Evolutionary conservation across 2,329 filamentous ascomycete species (phyloP), one percentile per base, ranked within the genome.

Genomic region (Aspergillus proliferans): DNA sequence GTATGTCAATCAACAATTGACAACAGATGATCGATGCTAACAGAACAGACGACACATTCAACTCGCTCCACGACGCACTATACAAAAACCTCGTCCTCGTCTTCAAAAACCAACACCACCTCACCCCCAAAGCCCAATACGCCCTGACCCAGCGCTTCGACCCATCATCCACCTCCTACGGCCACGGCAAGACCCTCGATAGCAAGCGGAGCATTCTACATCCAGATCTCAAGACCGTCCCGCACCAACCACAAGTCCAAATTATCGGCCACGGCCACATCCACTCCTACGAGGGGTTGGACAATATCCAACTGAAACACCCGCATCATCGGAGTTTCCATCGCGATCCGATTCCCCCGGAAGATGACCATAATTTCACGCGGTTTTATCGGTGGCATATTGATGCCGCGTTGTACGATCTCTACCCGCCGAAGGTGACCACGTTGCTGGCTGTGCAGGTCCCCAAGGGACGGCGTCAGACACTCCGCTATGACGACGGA

Each of bases 301-400:
- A 77, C 56, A 75, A 89, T 62, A 78, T 90, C 53, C 80, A 73
- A 30, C 77, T 91, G 28, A 79, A 79, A 48, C 87, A 91, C 61
- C 87, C 87, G 5, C 87, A 91, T 61, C 87, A 91, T 72, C 79
- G 78, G 50, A 88, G 83, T 1, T 91, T 91, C 69, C 87, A 91
- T 67, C 79, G 80, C 46, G 80, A 81, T 4, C 63, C 71, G 18
- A 80, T 91, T 53, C 77, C 85, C 0, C 71, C 83, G 1, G 72
- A 74, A n/a, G 75, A 82, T n/a, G 80, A 83, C 53, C 65, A 79
- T 5, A 73, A 78, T 10, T 74, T 72, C 56, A 83, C 80, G 0
- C 70, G 79, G 6, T 83, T 88, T 70, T 90, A 87, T 69, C 76
- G 86, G 51, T 90, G 87, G 86, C 86, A 90, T 65, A 89, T 90